Evolutionary conservation across 2,329 filamentous ascomycete genomes (phyloP).

Genomic region (Gyromitra esculenta): DNA sequence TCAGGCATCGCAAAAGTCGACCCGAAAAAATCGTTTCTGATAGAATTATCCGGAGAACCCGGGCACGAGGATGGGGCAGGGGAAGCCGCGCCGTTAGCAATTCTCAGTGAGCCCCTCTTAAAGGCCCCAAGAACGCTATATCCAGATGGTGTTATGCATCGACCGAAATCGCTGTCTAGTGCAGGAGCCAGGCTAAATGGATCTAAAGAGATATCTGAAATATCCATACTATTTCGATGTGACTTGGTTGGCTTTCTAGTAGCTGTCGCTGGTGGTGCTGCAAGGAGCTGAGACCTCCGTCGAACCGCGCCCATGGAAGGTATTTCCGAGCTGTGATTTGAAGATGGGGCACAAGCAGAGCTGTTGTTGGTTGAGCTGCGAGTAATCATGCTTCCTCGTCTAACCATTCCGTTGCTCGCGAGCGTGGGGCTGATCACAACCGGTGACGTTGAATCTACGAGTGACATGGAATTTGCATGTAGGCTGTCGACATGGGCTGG

Average conservation of each 20-base stretch:
- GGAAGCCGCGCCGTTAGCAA: conserved; percentile 50
- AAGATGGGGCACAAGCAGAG: conserved; percentile 18
- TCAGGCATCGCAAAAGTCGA: conserved; percentile 5
- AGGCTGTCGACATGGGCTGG: conserved; percentile 3
- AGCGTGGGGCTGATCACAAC: conserved; percentile 2
- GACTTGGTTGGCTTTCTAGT: conserved; percentile 42
- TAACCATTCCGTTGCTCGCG: conserved; percentile 23
- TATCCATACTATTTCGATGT: conserved; percentile 14
- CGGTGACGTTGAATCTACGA: conserved; percentile 10
- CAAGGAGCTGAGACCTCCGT: conserved; percentile 49
- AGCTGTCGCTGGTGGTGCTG: conserved; percentile 51
- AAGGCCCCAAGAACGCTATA: conserved; percentile 53
- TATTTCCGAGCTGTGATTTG: conserved; percentile 20
- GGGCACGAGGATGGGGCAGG: conserved; percentile 48
- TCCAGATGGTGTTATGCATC: conserved; percentile 48
- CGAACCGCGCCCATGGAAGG: conserved; percentile 42
- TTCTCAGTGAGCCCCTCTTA: conserved; percentile 51
- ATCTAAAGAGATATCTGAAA: conserved; percentile 8
- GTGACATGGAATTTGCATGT: not conserved
- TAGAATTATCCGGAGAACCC: conserved; percentile 31
- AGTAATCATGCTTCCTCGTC: conserved; percentile 37
- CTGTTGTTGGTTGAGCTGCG: conserved; percentile 43
- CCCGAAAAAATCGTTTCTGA: conserved; percentile 19
- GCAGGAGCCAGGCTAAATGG: not conserved
- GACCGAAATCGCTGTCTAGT: conserved; percentile 26